Evolutionary conservation across 192 early-diverging fungal genomes (phyloP).

Genomic region (Coemansia sp.): DNA sequence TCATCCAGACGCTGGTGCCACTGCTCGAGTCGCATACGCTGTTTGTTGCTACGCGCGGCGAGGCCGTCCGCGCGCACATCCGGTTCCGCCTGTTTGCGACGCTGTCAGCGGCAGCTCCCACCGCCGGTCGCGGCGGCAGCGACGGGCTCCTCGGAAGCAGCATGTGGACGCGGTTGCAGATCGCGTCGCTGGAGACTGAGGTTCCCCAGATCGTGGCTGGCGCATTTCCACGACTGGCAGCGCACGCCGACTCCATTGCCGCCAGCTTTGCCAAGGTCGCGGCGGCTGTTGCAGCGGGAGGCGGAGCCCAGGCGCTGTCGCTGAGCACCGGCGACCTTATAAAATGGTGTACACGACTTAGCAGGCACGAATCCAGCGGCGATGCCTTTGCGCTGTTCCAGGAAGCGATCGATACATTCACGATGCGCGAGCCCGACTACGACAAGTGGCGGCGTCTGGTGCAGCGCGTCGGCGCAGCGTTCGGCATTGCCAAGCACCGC

Average conservation of each 20-base stretch:
- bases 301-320: slow-evolving; percentile 23
- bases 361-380: slow-evolving; percentile 16
- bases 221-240: slow-evolving; percentile 44
- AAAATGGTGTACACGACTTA: slow-evolving; percentile 85
- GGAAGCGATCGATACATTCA: slow-evolving; percentile 87
- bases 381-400: slow-evolving; percentile 59
- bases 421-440: slow-evolving; percentile 73
- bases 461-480: slow-evolving; percentile 62
- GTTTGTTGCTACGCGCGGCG: slow-evolving; percentile 87
- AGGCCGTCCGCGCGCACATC: slow-evolving; percentile 77
- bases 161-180: slow-evolving; percentile 79
- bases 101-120: slow-evolving; percentile 56
- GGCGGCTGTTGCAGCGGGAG: slow-evolving; percentile 42
- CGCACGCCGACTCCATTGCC: slow-evolving; percentile 60
- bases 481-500: slow-evolving; percentile 67
- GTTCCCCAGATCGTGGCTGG: slow-evolving; percentile 29
- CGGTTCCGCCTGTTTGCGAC: slow-evolving; percentile 95
- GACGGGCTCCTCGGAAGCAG: slow-evolving; percentile 55
- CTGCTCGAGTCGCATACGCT: slow-evolving; percentile 87
- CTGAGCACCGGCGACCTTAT: slow-evolving; percentile 85
- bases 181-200: slow-evolving; percentile 59
- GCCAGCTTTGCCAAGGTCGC: slow-evolving; percentile 51
- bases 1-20: slow-evolving; percentile 87
- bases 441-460: slow-evolving; percentile 62
- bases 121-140: slow-evolving; percentile 36